Base-by-base conservation (phyloP, 192 early-diverging fungal species). In the Dissophora ornata region DNA sequence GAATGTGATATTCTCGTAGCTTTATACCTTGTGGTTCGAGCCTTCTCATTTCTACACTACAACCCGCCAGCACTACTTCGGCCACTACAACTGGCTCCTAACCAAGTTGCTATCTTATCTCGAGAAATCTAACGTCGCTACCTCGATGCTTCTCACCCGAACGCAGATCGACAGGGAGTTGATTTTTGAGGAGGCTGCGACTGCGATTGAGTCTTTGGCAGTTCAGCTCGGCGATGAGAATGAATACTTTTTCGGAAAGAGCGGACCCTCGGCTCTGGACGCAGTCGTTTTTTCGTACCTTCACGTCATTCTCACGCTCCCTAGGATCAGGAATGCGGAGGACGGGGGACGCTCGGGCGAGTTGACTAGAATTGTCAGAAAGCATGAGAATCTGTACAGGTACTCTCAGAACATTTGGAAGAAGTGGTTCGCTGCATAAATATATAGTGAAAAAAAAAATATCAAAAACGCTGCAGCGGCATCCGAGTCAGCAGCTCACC, bases 391-490 rank as follows among this genome's bases (percentile, higher is more conserved):
- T 18, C 22, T 77, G 51, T 77, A 34, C 47, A 56, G 41, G 36
- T 77, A 77, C 29, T 67, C 73, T 1, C 73, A 77, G 33, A 77
- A 67, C 36, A 77, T 67, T n/a, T 77, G 73, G 73, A 66, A 61
- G 46, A 77, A 46, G 16, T 67, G 57, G 44, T 77, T 77, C 36
- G 49, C 57, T 15, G 57, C 57, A 34, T 59, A 67, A 26, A 57
- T 21, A 29, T n/a, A 45, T 45, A 45, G 44, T n/a, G n/a, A n/a
- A n/a, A n/a, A n/a, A n/a, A n/a, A n/a, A n/a, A n/a, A n/a, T n/a
- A n/a, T n/a, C n/a, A 38, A 38, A 38, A 38, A 38, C 6, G 36
- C 36, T 38, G 36, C 36, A 38, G 6, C 36, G 36, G 6, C 13
- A 38, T 38, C 36, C 7, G 7, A 38, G 36, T 6, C 13, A 38